phyloP scores from a whole-genome alignment of 805 yeast species.

The Monosporozyma aquatica region DNA sequence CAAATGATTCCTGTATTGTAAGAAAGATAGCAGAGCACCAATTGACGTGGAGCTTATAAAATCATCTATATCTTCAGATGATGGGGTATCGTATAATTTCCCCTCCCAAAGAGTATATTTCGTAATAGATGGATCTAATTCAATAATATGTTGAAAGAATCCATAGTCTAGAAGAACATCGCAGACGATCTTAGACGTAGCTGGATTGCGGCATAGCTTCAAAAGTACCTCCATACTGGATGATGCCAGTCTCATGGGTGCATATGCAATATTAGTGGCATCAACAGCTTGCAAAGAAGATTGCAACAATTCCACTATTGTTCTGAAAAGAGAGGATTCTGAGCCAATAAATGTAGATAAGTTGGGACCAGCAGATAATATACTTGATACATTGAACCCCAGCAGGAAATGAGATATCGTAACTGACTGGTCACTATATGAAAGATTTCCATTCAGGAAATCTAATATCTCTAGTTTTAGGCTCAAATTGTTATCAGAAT shows the following conservation, averaged over 20 bases:
- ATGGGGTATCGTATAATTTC: slow-evolving; percentile 29
- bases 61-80: slow-evolving; percentile 31
- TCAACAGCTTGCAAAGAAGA: slow-evolving; percentile 38
- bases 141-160: slow-evolving; percentile 44
- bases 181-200: slow-evolving; percentile 45
- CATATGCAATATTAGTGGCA: slow-evolving; percentile 37
- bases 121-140: slow-evolving; percentile 47
- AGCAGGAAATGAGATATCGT: slow-evolving; percentile 66
- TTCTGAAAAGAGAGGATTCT: slow-evolving; percentile 44
- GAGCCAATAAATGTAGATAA: slow-evolving; percentile 46
- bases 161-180: slow-evolving; percentile 42
- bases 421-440: slow-evolving; percentile 34
- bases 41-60: slow-evolving; percentile 29
- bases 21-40: slow-evolving; percentile 52
- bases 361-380: slow-evolving; percentile 41
- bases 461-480: slow-evolving; percentile 52
- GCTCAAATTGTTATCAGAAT: slow-evolving; percentile 33
- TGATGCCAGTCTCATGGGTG: slow-evolving; percentile 51
- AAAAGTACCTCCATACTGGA: slow-evolving; percentile 52
- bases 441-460: slow-evolving; percentile 45
- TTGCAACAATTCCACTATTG: slow-evolving; percentile 43
- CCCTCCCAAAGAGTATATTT: slow-evolving; percentile 48
- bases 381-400: slow-evolving; percentile 54
- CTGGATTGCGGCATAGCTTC: slow-evolving; percentile 48
- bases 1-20: slow-evolving; percentile 49